Conservation (phyloP, 352 stramenopile genomes). For the Globisporangium heterothallicum region DNA sequence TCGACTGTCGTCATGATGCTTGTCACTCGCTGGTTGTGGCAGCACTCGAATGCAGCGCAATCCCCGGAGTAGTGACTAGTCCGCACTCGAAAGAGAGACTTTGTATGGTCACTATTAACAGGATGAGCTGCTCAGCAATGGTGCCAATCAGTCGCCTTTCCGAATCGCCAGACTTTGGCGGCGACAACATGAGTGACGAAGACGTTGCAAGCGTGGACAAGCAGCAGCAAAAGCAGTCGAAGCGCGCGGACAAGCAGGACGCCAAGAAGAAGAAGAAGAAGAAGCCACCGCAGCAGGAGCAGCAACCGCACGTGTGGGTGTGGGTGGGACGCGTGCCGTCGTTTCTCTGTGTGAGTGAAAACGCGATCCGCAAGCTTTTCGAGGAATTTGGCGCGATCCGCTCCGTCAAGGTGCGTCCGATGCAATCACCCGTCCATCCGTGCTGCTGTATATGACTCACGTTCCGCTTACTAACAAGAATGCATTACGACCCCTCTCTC, state of each 20-base stretch:
- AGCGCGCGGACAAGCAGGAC: not conserved
- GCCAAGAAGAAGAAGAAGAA: constrained; percentile 1
- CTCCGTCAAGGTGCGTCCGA: constrained; percentile 33
- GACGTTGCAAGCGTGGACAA: not conserved
- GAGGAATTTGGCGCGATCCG: constrained; percentile 37
- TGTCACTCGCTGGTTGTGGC: constrained; percentile 6
- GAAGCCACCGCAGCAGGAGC: constrained; percentile 4
- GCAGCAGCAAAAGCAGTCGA: not conserved
- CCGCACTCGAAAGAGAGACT: not conserved
- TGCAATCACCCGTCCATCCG: too few species aligned
- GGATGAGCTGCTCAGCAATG: too few species aligned
- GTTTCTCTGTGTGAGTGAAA: constrained; percentile 50
- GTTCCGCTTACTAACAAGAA: too few species aligned
- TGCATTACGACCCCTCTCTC: too few species aligned
- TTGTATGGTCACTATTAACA: not conserved
- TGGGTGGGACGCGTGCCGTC: constrained; percentile 55
- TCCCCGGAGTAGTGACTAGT: not conserved
- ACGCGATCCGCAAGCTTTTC: constrained; percentile 41
- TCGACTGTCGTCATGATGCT: constrained; percentile 4
- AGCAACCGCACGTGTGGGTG: constrained; percentile 15
- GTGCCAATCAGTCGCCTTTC: not conserved
- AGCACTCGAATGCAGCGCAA: constrained; percentile 6
- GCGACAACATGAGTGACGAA: not conserved
- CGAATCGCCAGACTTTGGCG: not conserved
- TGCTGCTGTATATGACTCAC: not conserved